Base-by-base conservation (phyloP, 177 flowering plant species). In the Vitis hybrid region DNA sequence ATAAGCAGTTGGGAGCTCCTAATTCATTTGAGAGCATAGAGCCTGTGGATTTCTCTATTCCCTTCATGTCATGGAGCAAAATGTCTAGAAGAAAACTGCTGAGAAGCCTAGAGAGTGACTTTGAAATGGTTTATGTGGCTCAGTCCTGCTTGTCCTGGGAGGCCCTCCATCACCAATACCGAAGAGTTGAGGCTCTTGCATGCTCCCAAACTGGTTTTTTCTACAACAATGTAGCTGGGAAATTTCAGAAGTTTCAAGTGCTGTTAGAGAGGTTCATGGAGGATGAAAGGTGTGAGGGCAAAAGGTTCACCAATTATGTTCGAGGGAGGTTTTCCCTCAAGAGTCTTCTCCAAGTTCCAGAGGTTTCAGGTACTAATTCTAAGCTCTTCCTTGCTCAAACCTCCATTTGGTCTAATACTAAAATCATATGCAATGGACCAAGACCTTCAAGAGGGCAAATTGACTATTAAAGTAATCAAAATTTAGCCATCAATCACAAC, bases 61-160 rank as follows among this genome's bases (percentile, higher is more conserved):
- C 81, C 14, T 62, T 32, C 6, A 61, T 72, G 4, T 54, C 72
- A 50, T 73, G 74, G 74, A 77, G 72, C 79, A 80, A 76, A 79
- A 50, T 63, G 68, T 66, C 71, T 7, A 81, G 53, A 73, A 83
- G 76, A 71, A 81, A 68, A 68, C 74, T 86, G 6, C 14, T 81
- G 8, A 80, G 57, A 75, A 83, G 90, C 67, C 15, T 89, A 57
- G 84, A 86, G 54, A 76, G 76, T 72, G 90, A 86, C 51, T 69
- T 87, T 55, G 93, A 89, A 65, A 72, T 71, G 72, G 81, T 83
- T 32, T 86, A 86, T 78, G 91, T 89, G 55, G 91, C 86, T 24
- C 88, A 89, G 68, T 63, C 81, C 64, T 89, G 90, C 79, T 70
- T 87, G 67, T 77, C 86, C 53, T 89, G 90, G 91, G 91, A 86